Base-by-base conservation (phyloP, 495 filamentous ascomycete genomes). In the Aspergillus haitiensis region DNA sequence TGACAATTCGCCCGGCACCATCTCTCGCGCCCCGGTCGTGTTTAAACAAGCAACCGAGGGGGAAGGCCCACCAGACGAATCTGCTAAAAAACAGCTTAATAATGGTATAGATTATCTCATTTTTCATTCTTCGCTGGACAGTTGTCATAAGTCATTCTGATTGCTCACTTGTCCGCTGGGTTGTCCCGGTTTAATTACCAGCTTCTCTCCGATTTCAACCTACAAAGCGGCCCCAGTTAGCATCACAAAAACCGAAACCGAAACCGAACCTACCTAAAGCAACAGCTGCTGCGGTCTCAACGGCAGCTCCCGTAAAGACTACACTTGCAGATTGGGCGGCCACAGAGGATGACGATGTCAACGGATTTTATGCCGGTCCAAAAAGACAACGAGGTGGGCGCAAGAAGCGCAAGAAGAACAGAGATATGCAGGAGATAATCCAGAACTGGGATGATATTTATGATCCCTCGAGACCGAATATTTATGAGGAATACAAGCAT, bases 391-490 rank as follows among this genome's bases (percentile, higher is more conserved):
- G 92, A 55, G 91, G 91, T 42, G 90, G 91, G n/a, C 78, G 84
- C 59, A 93, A 92, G 75, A 93, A 93, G 77, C 85, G 89, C 70
- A 94, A 92, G 80, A 94, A 93, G 80, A 84, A 85, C 63, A 77
- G 80, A 39, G 86, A 89, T 27, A 78, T 83, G 40, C 71, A 81
- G 7, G 81, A 76, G 44, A 64, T 79, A 39, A 76, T 84, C 52
- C 89, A 89, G 44, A 86, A 96, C 67, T 97, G 93, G 93, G 90
- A 96, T 67, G 93, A 96, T 69, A 85, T 93, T 46, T 98, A 97
- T 66, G 93, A 97, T 65, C 89, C 91, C 0, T 81, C 88, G 3
- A 75, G 88, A 18, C 93, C 93, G 1, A 97, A 92, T 42, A 90
- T 84, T 56, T 92, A 93, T 58, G 86, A 92, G 48, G 89, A 96